A percentile compares a stretch with the other conserved stretches of the same genome.
phyloP scores from a whole-genome alignment of 108 stramenopile genomes.

The Pseudonitzschia multistriata region DNA sequence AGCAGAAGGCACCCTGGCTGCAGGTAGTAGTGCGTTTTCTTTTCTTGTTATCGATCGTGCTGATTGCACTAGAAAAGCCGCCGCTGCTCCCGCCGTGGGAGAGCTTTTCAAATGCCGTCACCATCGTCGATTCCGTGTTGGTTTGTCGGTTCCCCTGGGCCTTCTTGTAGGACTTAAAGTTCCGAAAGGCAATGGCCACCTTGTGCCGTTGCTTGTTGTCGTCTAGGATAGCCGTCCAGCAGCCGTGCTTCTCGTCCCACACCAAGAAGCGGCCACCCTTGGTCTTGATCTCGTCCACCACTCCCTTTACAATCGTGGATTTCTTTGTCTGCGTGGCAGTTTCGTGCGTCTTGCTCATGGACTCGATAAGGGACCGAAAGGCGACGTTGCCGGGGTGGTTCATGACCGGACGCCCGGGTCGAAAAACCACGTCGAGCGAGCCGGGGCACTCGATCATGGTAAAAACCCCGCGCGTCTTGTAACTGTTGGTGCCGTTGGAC shows the following conservation, averaged over 20 bases:
- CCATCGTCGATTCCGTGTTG: neutral
- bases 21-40: too few relatives aligned
- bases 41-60: too few relatives aligned
- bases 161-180: neutral
- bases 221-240: constrained; percentile 5
- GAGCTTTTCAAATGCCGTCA: neutral
- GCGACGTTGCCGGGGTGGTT: constrained; percentile 12
- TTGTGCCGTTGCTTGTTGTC: neutral
- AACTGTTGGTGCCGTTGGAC: neutral
- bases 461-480: neutral
- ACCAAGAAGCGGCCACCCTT: neutral
- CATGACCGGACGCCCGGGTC: neutral
- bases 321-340: neutral
- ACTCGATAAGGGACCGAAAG: constrained; percentile 2
- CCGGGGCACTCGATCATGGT: constrained; percentile 11
- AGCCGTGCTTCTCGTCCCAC: neutral
- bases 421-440: constrained; percentile 10
- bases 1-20: too few relatives aligned
- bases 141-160: neutral
- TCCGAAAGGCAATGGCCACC: constrained; percentile 9
- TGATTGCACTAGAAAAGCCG: too few relatives aligned
- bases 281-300: neutral
- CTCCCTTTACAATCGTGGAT: neutral
- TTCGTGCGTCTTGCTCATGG: neutral
- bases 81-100: neutral